These are phyloP conservation scores for Thecaphora thlaspeos DNA, from an alignment of 1,284 basidiomycete genomes.

Conservation along the genomic window DNA sequence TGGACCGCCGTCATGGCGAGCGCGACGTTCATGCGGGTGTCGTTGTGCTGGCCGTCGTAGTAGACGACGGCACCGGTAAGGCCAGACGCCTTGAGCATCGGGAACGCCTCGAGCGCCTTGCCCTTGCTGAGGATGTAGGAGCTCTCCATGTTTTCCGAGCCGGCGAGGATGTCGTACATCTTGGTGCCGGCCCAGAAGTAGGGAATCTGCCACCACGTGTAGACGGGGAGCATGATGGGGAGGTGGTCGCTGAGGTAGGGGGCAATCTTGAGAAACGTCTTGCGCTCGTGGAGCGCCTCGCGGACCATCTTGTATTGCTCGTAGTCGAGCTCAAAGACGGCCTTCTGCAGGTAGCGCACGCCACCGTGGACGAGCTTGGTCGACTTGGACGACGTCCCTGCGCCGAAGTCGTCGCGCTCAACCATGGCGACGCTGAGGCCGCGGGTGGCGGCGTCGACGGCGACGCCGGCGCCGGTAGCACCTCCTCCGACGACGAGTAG, in stretches of 20 bases:
- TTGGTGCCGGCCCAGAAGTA: slow-evolving; percentile 96
- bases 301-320: slow-evolving; percentile 81
- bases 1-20: slow-evolving; percentile 84
- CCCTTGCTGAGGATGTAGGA: slow-evolving; percentile 87
- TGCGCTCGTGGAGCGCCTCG: slow-evolving; percentile 88
- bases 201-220: slow-evolving; percentile 89
- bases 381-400: slow-evolving; percentile 89
- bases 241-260: slow-evolving; percentile 89
- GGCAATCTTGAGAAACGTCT: slow-evolving; percentile 90
- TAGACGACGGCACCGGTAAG: slow-evolving; percentile 93
- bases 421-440: slow-evolving; percentile 91
- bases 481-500: slow-evolving; percentile 84
- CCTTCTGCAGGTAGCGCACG: slow-evolving; percentile 94
- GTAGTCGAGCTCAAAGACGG: slow-evolving; percentile 91
- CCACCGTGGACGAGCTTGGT: slow-evolving; percentile 98
- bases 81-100: slow-evolving; percentile 90
- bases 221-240: slow-evolving; percentile 90
- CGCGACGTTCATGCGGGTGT: slow-evolving; percentile 96
- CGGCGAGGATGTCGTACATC: slow-evolving; percentile 92
- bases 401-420: slow-evolving; percentile 87
- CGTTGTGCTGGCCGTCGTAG: slow-evolving; percentile 98
- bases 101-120: slow-evolving; percentile 89
- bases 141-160: slow-evolving; percentile 93
- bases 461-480: slow-evolving; percentile 90
- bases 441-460: slow-evolving; percentile 86